These are phyloP conservation scores for Candida tropicalis DNA, from an alignment of 1,139 yeast genomes.

Conservation along the genomic window DNA sequence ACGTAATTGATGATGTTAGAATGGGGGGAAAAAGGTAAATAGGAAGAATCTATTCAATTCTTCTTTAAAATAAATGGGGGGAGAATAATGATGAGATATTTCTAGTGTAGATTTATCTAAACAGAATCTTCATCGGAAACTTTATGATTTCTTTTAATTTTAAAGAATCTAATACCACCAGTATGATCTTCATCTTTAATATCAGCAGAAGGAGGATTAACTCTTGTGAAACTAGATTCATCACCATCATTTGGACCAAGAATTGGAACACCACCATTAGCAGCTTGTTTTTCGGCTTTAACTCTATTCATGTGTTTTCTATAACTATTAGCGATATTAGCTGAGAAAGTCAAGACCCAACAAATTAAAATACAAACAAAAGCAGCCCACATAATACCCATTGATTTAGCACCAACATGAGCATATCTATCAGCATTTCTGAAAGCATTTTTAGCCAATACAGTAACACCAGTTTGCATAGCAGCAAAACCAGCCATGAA, in stretches of 20 bases:
- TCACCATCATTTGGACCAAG: slow-evolving; percentile 32
- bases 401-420: slow-evolving; percentile 55
- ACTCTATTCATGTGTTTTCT: slow-evolving; percentile 46
- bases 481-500: slow-evolving; percentile 63
- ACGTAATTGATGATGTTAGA: too few relatives aligned
- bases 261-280: slow-evolving; percentile 4
- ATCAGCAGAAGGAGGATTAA: slow-evolving; percentile 24
- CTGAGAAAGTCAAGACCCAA: slow-evolving; percentile 57
- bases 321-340: slow-evolving; percentile 51
- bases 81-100: too few relatives aligned
- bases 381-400: slow-evolving; percentile 74
- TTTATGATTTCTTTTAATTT: slow-evolving; percentile 69
- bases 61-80: too few relatives aligned
- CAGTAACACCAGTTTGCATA: slow-evolving; percentile 67
- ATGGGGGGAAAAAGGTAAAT: too few relatives aligned
- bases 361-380: slow-evolving; percentile 55
- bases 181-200: slow-evolving; percentile 38
- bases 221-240: slow-evolving; percentile 51
- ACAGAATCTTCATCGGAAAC: slow-evolving; percentile 64
- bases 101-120: slow-evolving; percentile 25
- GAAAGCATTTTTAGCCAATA: slow-evolving; percentile 68
- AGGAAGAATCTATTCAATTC: too few relatives aligned
- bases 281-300: slow-evolving; percentile 19
- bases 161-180: slow-evolving; percentile 78
- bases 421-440: slow-evolving; percentile 41